Percentiles rank a stretch among this genome's conserved stretches.
Evolutionary conservation across 2,329 filamentous ascomycete genomes (phyloP).

Genomic region (Bipolaris oryzae): DNA sequence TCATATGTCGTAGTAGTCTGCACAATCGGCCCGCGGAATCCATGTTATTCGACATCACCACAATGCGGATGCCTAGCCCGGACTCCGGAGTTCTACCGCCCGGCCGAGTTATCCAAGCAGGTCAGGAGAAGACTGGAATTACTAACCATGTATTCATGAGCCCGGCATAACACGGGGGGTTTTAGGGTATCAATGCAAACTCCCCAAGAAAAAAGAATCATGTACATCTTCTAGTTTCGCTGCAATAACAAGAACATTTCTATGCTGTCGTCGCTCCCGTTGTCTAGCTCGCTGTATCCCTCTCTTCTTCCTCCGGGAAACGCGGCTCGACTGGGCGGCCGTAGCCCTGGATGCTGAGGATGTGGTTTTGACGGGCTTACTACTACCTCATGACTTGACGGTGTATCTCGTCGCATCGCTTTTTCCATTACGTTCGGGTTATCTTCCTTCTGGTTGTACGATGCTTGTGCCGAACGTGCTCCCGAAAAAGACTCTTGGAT

Average conservation of each 20-base stretch:
- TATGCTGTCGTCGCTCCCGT: conserved; percentile 9
- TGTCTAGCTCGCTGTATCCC: conserved; percentile 6
- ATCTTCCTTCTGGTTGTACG: conserved; percentile 5
- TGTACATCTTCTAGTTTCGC: not conserved
- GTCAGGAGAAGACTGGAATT: not conserved
- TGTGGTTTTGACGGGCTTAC: not conserved
- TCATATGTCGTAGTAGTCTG: not conserved
- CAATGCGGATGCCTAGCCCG: not conserved
- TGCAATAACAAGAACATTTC: conserved; percentile 15
- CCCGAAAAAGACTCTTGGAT: conserved; percentile 2
- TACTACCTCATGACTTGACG: not conserved
- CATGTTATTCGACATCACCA: not conserved
- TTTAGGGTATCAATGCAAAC: not conserved
- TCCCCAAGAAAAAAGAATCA: not conserved
- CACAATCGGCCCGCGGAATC: not conserved
- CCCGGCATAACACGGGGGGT: not conserved
- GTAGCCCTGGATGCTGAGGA: conserved; percentile 3
- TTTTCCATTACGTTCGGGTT: not conserved
- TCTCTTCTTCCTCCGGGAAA: conserved; percentile 9
- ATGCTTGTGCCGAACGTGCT: not conserved
- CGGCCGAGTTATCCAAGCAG: not conserved
- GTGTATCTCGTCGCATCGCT: not conserved
- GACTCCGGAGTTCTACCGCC: not conserved
- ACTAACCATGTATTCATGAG: not conserved
- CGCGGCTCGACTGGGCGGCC: conserved; percentile 7